A percentile compares a stretch with the other conserved stretches of the same genome.
phyloP scores from a whole-genome alignment of 2,329 filamentous ascomycete genomes.

The Xylaria sp. region DNA sequence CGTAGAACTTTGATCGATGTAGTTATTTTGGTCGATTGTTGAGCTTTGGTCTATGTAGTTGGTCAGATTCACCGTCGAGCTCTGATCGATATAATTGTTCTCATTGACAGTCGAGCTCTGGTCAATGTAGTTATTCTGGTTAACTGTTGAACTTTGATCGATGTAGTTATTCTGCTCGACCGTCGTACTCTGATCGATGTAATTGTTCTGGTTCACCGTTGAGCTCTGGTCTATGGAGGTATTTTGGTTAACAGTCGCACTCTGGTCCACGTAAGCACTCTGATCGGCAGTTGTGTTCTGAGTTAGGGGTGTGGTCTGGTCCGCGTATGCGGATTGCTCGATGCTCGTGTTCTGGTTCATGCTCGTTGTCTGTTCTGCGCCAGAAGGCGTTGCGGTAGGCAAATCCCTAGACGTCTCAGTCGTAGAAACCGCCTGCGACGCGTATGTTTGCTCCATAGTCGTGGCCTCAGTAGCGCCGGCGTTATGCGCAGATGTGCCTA shows the following conservation, averaged over 20 bases:
- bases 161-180: constrained; percentile 8
- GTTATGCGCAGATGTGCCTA: constrained; percentile 11
- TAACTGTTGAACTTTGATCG: constrained; percentile 3
- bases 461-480: not conserved
- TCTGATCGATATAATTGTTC: constrained; percentile 20
- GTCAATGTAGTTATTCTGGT: constrained; percentile 5
- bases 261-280: constrained; percentile 29
- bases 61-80: not conserved
- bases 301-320: constrained; percentile 13
- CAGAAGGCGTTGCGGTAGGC: not conserved
- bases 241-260: constrained; percentile 6
- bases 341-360: constrained; percentile 2
- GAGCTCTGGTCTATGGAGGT: constrained; percentile 19
- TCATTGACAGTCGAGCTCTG: constrained; percentile 23
- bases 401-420: constrained; percentile 4
- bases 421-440: not conserved
- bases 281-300: constrained; percentile 27
- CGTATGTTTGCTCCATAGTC: constrained; percentile 14
- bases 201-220: constrained; percentile 10
- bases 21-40: constrained; percentile 14
- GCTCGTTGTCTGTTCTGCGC: constrained; percentile 15
- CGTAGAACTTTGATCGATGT: constrained; percentile 18
- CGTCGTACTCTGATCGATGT: constrained; percentile 9
- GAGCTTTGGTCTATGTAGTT: constrained; percentile 21
- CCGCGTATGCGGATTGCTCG: constrained; percentile 16